Base-by-base conservation (phyloP, 495 filamentous ascomycete species). In the Tuber melanosporum region DNA sequence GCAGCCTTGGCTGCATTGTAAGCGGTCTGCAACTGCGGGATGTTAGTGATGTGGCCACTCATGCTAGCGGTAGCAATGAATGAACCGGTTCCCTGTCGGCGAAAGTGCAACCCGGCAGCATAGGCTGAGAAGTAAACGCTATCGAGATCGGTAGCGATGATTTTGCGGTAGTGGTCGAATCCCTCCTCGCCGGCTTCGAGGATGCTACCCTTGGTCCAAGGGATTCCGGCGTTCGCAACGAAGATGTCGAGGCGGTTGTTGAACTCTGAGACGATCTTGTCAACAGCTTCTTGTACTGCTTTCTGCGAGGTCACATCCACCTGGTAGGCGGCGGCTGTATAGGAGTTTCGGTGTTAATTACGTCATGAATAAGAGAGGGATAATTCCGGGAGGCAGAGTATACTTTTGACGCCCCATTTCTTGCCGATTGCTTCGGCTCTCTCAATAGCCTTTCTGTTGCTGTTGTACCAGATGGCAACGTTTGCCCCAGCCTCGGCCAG, bases 1-100 rank as follows among this genome's bases (percentile, higher is more conserved):
- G 89, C 94, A 17, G 93, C 91, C 86, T 97, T 97, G 52, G 92
- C 92, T 7, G 92, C 91, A 80, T 97, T 97, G 84, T 97, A 97
- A 32, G 91, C 89, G 15, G 91, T 88, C 84, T 97, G 94, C 78
- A 93, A 82, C 85, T 97, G 93, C 22, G 94, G 94, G 74, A 94
- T 89, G 82, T 97, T 97, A 81, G 91, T 92, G 80, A 97, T 92
- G 84, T 95, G 93, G 4, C 91, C 81, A 5, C 78, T 81, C 75
- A 83, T 83, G 17, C 79, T 82, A 2, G 82, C 82, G 4, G 82
- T 83, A 44, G 82, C 82, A 57, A 83, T 83, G 70, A 83, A 83
- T 42, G 75, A 78, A 42, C 82, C 82, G n/a, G 73, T 71, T 10
- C 82, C 79, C 82, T 91, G 90, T 47, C 87, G 83, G 72, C 88